A percentile compares a stretch with the other conserved stretches of the same genome.
Conservation (phyloP, 176 grass and related monocot genomes). For the Dendrocalamus sinicus region DNA sequence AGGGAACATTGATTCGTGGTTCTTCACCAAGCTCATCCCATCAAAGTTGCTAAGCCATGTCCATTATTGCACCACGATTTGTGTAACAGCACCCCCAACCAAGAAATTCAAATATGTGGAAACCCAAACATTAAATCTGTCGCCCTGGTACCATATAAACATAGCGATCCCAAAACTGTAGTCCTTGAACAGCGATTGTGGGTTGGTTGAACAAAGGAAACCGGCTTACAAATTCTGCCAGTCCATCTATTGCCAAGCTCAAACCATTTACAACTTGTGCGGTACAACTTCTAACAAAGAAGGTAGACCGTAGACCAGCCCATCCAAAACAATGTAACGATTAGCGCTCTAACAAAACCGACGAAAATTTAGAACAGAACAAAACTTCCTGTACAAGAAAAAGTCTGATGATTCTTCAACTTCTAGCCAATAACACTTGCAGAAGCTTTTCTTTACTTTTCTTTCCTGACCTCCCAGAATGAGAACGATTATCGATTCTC, state of each 20-base stretch:
- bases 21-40: background rate
- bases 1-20: background rate
- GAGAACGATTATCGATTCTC: background rate
- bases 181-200: background rate
- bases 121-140: conserved; percentile 9
- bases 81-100: background rate
- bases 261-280: conserved; percentile 23
- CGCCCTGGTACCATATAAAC: background rate
- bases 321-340: conserved; percentile 36
- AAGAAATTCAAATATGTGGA: conserved; percentile 6
- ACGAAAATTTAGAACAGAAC: conserved; percentile 5
- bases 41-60: background rate
- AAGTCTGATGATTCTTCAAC: conserved; percentile 29
- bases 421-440: conserved; percentile 41
- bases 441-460: conserved; percentile 29
- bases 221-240: background rate
- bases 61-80: background rate
- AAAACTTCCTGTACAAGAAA: conserved; percentile 37
- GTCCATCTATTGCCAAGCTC: conserved; percentile 19
- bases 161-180: background rate
- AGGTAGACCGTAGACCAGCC: conserved; percentile 22
- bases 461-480: conserved; percentile 18
- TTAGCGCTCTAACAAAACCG: conserved; percentile 5
- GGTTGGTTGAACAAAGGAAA: conserved; percentile 12
- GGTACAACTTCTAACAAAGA: background rate